Percentiles rank a stretch among this genome's conserved stretches.
These are phyloP conservation scores for Auriscalpium vulgare DNA, from an alignment of 768 basidiomycete genomes.

Conservation along the genomic window DNA sequence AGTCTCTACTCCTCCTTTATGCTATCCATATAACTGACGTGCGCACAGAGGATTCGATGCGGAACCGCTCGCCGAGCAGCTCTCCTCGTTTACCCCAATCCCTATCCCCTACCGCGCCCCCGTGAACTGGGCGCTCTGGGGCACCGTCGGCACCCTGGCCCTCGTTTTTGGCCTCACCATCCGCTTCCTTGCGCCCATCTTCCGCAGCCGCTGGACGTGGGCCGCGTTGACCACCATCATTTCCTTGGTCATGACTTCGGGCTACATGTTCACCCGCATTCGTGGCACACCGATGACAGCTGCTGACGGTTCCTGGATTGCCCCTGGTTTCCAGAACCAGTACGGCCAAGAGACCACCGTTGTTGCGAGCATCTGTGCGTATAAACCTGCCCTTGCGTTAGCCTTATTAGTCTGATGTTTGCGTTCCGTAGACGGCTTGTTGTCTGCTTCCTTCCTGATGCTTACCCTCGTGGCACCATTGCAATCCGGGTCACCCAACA, in stretches of 20 bases:
- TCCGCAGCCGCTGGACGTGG: constrained; percentile 75
- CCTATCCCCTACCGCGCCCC: constrained; percentile 79
- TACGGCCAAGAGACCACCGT: constrained; percentile 91
- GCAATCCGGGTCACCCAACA: constrained; percentile 50
- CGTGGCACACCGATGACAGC: constrained; percentile 67
- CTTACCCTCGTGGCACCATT: constrained; percentile 76
- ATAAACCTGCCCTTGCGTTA: not conserved
- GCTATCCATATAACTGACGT: not conserved
- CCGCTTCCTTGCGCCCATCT: constrained; percentile 54
- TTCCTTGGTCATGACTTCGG: constrained; percentile 80
- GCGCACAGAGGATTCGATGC: constrained; percentile 73
- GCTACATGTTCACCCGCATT: constrained; percentile 96
- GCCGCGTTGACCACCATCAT: constrained; percentile 51
- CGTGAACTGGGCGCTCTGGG: constrained; percentile 58
- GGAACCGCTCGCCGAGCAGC: constrained; percentile 63
- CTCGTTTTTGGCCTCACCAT: constrained; percentile 43
- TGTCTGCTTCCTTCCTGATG: constrained; percentile 74
- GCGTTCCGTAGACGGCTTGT: constrained; percentile 60
- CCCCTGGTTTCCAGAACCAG: constrained; percentile 82
- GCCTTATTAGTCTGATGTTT: not conserved
- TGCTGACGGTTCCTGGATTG: constrained; percentile 69
- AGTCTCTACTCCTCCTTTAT: constrained; percentile 12
- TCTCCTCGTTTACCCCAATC: constrained; percentile 68
- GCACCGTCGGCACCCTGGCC: constrained; percentile 35
- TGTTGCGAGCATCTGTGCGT: constrained; percentile 78